Conservation (phyloP, 2,329 filamentous ascomycete genomes). For the Aspergillus pseudoglaucus region DNA sequence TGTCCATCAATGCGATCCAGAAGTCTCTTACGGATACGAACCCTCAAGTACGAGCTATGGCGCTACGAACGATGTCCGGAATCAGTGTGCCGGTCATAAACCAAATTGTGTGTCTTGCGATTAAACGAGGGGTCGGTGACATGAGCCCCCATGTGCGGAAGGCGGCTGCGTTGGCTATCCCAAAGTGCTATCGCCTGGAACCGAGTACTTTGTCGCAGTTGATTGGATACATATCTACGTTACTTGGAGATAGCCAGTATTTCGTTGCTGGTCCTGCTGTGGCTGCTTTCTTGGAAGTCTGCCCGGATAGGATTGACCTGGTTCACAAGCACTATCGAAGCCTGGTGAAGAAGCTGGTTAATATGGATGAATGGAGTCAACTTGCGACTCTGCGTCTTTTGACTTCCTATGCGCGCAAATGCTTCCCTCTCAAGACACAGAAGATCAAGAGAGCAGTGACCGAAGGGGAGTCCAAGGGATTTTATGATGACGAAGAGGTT, state of each 20-base stretch:
- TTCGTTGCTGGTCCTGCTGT: slow-evolving; percentile 95
- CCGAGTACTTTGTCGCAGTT: slow-evolving; percentile 78
- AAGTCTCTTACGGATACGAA: slow-evolving; percentile 92
- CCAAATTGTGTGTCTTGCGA: slow-evolving; percentile 91
- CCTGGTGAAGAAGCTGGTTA: slow-evolving; percentile 82
- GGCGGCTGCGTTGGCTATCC: slow-evolving; percentile 85
- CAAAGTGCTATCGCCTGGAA: slow-evolving; percentile 91
- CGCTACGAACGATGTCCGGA: slow-evolving; percentile 91
- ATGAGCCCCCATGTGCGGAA: slow-evolving; percentile 94
- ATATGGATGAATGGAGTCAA: slow-evolving; percentile 99
- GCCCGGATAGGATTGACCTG: slow-evolving; percentile 77
- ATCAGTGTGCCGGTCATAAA: slow-evolving; percentile 97
- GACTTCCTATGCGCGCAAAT: slow-evolving; percentile 76
- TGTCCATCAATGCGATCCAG: slow-evolving; percentile 98
- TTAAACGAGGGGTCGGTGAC: slow-evolving; percentile 87
- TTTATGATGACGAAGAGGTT: slow-evolving; percentile 65
- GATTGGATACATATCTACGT: slow-evolving; percentile 67
- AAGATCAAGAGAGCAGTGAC: slow-evolving; percentile 52
- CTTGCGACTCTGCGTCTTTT: slow-evolving; percentile 74
- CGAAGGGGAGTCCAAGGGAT: slow-evolving; percentile 48
- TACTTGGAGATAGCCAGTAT: slow-evolving; percentile 88
- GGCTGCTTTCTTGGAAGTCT: slow-evolving; percentile 79
- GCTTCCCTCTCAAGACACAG: slow-evolving; percentile 67
- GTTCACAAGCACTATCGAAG: slow-evolving; percentile 84
- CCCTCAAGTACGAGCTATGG: slow-evolving; percentile 83